Evolutionary conservation across 495 filamentous ascomycete genomes (phyloP).

Genomic region (Jackrogersella minutella): DNA sequence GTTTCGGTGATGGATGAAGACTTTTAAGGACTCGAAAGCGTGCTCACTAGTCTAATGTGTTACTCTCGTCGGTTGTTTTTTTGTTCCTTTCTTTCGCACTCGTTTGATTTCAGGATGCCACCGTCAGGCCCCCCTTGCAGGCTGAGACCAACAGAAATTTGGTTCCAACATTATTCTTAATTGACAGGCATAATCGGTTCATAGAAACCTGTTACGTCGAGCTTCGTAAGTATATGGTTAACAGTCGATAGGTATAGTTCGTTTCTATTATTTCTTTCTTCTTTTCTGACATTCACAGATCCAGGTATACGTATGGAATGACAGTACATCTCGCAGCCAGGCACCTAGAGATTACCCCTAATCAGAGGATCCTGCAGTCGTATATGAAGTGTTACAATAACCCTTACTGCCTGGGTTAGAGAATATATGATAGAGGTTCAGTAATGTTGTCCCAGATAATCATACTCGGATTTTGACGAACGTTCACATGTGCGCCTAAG

Average conservation of each 20-base stretch:
- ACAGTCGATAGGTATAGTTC: too few relatives aligned
- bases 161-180: background rate
- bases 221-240: background rate
- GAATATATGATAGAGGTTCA: background rate
- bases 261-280: too few relatives aligned
- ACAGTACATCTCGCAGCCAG: too few relatives aligned
- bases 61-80: too few relatives aligned
- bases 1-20: background rate
- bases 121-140: background rate
- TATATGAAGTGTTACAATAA: too few relatives aligned
- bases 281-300: too few relatives aligned
- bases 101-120: too few relatives aligned
- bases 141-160: background rate
- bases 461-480: background rate
- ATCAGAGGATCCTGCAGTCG: too few relatives aligned
- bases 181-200: background rate
- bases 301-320: too few relatives aligned
- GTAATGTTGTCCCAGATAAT: background rate
- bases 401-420: too few relatives aligned
- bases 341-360: too few relatives aligned
- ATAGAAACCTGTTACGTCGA: background rate
- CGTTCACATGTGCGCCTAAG: background rate
- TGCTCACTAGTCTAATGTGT: too few relatives aligned
- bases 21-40: background rate
- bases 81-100: background rate